Conservation (phyloP, 2,329 filamentous ascomycete species). For the Tolypocladium cylindrosporum region DNA sequence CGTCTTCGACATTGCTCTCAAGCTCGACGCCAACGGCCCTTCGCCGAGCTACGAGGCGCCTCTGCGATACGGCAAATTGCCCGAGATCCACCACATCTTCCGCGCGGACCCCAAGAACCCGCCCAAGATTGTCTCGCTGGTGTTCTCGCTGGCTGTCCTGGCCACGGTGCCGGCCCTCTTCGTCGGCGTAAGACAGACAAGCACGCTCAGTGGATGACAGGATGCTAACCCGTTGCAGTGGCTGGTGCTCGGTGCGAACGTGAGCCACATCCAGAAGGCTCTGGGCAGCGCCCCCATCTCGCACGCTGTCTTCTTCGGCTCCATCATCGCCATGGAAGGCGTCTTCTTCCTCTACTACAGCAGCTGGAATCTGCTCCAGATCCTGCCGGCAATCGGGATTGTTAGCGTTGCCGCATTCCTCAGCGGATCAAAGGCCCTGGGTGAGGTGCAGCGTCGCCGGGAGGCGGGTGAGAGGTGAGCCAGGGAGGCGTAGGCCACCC, state of each 20-base stretch:
- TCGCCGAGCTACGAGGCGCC: constrained; percentile 53
- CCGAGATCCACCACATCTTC: constrained; percentile 90
- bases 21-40: constrained; percentile 51
- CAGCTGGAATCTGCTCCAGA: constrained; percentile 85
- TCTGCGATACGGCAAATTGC: constrained; percentile 72
- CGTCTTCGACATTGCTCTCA: constrained; percentile 64
- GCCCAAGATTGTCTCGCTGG: constrained; percentile 65
- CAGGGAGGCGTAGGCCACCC: background rate
- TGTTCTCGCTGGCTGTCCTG: constrained; percentile 65
- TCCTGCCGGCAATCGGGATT: constrained; percentile 60
- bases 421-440: constrained; percentile 80
- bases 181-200: constrained; percentile 40
- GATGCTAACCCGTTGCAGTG: constrained; percentile 45
- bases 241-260: constrained; percentile 72
- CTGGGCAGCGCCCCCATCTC: constrained; percentile 67
- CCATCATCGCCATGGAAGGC: constrained; percentile 76
- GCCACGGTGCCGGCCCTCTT: constrained; percentile 67
- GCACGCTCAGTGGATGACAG: background rate
- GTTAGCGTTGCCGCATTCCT: constrained; percentile 67
- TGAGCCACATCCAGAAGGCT: constrained; percentile 67
- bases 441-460: constrained; percentile 84
- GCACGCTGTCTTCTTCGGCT: constrained; percentile 77
- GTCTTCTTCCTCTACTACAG: constrained; percentile 95
- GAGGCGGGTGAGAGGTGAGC: constrained; percentile 58
- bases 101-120: constrained; percentile 69